Conservation (phyloP, 495 filamentous ascomycete species). For the Tuber umbilicatum region DNA sequence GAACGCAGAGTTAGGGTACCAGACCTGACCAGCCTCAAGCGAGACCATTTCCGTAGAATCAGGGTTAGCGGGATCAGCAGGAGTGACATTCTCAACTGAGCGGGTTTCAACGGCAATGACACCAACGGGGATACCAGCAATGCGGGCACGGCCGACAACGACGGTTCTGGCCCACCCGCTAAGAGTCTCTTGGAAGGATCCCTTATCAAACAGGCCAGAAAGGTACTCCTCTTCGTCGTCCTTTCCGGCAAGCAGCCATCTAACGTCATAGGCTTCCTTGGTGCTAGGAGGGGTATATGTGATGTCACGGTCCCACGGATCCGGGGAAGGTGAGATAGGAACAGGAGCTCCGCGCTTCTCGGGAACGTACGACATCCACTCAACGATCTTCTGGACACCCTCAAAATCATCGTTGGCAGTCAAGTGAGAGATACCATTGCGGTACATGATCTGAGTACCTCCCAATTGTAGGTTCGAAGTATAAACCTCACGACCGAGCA, state of each 20-base stretch:
- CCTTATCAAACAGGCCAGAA: conserved; percentile 87
- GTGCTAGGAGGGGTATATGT: conserved; percentile 67
- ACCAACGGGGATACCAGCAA: conserved; percentile 97
- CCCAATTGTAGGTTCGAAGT: conserved; percentile 97
- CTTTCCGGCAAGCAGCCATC: conserved; percentile 88
- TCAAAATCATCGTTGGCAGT: conserved; percentile 96
- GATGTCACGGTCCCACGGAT: conserved; percentile 89
- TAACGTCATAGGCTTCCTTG: conserved; percentile 86
- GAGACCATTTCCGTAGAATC: conserved; percentile 92
- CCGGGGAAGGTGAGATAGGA: conserved; percentile 75
- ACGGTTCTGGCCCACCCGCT: conserved; percentile 96
- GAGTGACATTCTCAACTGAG: conserved; percentile 90
- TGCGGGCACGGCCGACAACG: conserved; percentile 90
- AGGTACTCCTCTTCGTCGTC: conserved; percentile 81
- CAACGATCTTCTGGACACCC: conserved; percentile 93
- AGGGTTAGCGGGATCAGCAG: conserved; percentile 96
- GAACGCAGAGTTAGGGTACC: conserved; percentile 99
- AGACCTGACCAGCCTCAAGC: conserved; percentile 94
- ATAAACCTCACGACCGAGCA: conserved; percentile 96
- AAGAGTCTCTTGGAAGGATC: conserved; percentile 93
- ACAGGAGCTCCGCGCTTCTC: conserved; percentile 86
- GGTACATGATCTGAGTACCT: conserved; percentile 99
- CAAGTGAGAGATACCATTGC: conserved; percentile 98
- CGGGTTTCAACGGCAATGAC: conserved; percentile 96
- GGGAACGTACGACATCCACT: conserved; percentile 94